phyloP scores from a whole-genome alignment of 2,329 filamentous ascomycete species.

The Aspergillus spinulosporus region DNA sequence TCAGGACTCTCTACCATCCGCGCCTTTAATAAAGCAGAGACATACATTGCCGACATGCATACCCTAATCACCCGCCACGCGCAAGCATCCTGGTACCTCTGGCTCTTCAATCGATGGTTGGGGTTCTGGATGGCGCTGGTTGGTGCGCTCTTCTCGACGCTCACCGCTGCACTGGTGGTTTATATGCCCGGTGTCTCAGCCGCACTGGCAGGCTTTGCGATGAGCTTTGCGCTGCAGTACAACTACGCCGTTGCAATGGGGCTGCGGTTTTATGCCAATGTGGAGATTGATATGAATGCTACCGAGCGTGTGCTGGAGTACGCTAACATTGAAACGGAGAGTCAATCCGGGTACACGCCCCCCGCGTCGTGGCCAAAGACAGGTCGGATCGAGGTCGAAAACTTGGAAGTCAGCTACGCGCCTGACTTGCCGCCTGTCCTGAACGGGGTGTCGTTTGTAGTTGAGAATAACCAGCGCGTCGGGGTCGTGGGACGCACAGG shows the following conservation, averaged over 20 bases:
- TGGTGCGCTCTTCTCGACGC: conserved; percentile 66
- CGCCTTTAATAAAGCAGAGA: conserved; percentile 68
- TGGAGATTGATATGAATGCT: conserved; percentile 78
- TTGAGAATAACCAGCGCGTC: conserved; percentile 27
- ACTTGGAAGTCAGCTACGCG: conserved; percentile 71
- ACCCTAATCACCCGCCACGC: conserved; percentile 66
- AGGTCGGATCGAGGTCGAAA: conserved; percentile 69
- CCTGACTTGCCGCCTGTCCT: conserved; percentile 58
- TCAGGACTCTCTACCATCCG: conserved; percentile 72
- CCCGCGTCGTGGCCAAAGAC: conserved; percentile 74
- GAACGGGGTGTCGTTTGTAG: conserved; percentile 23
- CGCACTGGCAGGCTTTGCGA: conserved; percentile 71
- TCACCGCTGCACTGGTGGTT: conserved; percentile 67
- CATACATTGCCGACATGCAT: conserved; percentile 70
- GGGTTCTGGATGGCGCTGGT: conserved; percentile 70
- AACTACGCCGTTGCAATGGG: conserved; percentile 66
- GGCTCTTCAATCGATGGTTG: conserved; percentile 76
- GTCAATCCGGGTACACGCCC: conserved; percentile 60
- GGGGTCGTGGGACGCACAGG: conserved; percentile 35
- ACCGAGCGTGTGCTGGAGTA: conserved; percentile 77
- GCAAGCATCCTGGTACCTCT: conserved; percentile 65
- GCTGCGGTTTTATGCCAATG: conserved; percentile 66
- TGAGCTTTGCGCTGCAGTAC: conserved; percentile 73
- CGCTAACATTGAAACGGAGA: conserved; percentile 66
- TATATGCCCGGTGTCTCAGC: conserved; percentile 63